A percentile compares a stretch with the other conserved stretches of the same genome.
These are phyloP conservation scores for Macrolepiota dolichaula DNA, from an alignment of 768 basidiomycete species.

Conservation along the genomic window DNA sequence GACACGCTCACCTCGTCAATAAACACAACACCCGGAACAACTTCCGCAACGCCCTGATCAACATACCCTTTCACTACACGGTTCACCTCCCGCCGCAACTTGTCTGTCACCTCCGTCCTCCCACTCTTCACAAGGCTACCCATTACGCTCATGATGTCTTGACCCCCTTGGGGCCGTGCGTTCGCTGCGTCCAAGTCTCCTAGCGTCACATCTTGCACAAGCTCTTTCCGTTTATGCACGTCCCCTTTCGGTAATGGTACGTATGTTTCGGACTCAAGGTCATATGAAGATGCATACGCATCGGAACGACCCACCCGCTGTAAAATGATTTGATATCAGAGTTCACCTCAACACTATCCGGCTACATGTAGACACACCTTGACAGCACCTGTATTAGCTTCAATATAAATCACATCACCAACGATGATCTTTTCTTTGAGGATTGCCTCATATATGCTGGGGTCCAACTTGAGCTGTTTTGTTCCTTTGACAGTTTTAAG, in stretches of 20 bases:
- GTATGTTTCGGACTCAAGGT: slow-evolving; percentile 97
- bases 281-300: slow-evolving; percentile 96
- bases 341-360: neutral
- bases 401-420: slow-evolving; percentile 96
- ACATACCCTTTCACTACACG: slow-evolving; percentile 97
- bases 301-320: slow-evolving; percentile 96
- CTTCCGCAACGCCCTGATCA: slow-evolving; percentile 96
- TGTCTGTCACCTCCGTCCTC: slow-evolving; percentile 95
- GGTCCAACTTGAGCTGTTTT: slow-evolving; percentile 92
- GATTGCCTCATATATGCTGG: slow-evolving; percentile 94
- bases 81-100: slow-evolving; percentile 92
- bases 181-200: slow-evolving; percentile 97
- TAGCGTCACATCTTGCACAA: slow-evolving; percentile 92
- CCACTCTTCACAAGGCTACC: slow-evolving; percentile 85
- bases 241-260: slow-evolving; percentile 97
- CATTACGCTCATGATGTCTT: slow-evolving; percentile 99
- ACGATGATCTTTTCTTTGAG: slow-evolving; percentile 96
- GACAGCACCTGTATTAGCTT: slow-evolving; percentile 91
- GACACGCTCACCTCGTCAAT: slow-evolving; percentile 83
- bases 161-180: slow-evolving; percentile 92
- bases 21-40: slow-evolving; percentile 96
- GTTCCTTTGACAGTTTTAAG: slow-evolving; percentile 93
- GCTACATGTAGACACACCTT: slow-evolving; percentile 55
- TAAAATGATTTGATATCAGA: slow-evolving; percentile 7
- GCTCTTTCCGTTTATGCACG: slow-evolving; percentile 93